Conservation (phyloP, 305 asterid genomes). For the Galium porrigens region DNA sequence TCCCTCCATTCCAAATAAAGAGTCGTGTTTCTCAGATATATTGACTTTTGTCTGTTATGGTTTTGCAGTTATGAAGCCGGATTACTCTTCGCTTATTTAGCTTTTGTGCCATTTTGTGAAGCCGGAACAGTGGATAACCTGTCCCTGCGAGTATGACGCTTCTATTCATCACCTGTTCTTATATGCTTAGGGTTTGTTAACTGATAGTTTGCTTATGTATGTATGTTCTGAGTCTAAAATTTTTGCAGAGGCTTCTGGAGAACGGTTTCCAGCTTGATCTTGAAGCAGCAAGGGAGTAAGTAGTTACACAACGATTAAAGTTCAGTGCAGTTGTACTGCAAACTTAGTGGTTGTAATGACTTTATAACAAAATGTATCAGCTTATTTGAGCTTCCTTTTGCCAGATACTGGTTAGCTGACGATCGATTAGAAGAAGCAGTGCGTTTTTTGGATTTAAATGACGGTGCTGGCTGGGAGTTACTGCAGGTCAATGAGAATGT, state of each 20-base stretch:
- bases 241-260: constrained; percentile 71
- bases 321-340: not conserved
- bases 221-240: constrained; percentile 6
- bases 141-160: constrained; percentile 53
- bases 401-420: constrained; percentile 74
- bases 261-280: constrained; percentile 74
- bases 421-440: constrained; percentile 67
- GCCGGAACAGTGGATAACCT: constrained; percentile 74
- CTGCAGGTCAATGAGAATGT: constrained; percentile 41
- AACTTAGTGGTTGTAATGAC: not conserved
- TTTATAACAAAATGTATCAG: not conserved
- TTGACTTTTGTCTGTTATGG: constrained; percentile 9
- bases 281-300: constrained; percentile 83
- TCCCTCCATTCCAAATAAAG: not conserved
- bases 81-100: constrained; percentile 57
- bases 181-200: constrained; percentile 1
- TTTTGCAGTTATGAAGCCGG: constrained; percentile 83
- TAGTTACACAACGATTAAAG: constrained; percentile 3
- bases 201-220: not conserved
- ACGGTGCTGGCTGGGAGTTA: constrained; percentile 82
- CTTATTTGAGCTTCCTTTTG: not conserved
- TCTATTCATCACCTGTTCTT: constrained; percentile 10
- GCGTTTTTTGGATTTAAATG: constrained; percentile 58
- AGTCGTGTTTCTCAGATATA: constrained; percentile 3
- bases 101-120: constrained; percentile 79